phyloP scores from a whole-genome alignment of 2,329 filamentous ascomycete genomes.

The Pyricularia sp. region DNA sequence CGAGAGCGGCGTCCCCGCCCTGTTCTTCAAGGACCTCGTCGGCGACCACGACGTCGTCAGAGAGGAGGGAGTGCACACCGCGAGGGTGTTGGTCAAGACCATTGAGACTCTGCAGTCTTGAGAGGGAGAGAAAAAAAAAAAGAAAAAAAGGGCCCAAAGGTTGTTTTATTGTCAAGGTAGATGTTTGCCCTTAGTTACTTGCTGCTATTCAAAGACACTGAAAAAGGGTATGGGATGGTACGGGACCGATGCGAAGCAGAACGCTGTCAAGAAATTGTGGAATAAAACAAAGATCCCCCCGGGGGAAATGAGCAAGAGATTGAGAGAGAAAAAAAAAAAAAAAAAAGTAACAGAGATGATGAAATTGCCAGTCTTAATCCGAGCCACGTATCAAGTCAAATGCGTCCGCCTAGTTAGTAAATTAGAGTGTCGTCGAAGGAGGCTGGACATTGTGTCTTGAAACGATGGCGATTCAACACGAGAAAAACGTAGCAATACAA shows the following conservation, averaged over 20 bases:
- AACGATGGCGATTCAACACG: not conserved
- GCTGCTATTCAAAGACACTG: not conserved
- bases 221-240: not conserved
- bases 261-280: not conserved
- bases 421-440: not conserved
- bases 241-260: not conserved
- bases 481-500: not conserved
- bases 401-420: not conserved
- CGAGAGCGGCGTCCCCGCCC: conserved; percentile 21
- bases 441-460: not conserved
- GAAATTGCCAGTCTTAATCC: not conserved
- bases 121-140: not conserved
- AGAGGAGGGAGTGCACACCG: conserved; percentile 44
- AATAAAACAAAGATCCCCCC: not conserved
- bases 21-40: conserved; percentile 30
- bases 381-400: not conserved
- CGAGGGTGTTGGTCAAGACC: conserved; percentile 27
- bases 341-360: not conserved
- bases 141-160: no score
- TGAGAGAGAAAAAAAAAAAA: not conserved
- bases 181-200: not conserved
- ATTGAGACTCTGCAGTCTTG: not conserved
- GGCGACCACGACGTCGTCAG: conserved; percentile 54
- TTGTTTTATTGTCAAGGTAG: not conserved
- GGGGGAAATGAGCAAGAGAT: not conserved